Evolutionary conservation across 2,329 filamentous ascomycete genomes (phyloP), one percentile per base, ranked within the genome.

Genomic region (Ilyonectria destructans): DNA sequence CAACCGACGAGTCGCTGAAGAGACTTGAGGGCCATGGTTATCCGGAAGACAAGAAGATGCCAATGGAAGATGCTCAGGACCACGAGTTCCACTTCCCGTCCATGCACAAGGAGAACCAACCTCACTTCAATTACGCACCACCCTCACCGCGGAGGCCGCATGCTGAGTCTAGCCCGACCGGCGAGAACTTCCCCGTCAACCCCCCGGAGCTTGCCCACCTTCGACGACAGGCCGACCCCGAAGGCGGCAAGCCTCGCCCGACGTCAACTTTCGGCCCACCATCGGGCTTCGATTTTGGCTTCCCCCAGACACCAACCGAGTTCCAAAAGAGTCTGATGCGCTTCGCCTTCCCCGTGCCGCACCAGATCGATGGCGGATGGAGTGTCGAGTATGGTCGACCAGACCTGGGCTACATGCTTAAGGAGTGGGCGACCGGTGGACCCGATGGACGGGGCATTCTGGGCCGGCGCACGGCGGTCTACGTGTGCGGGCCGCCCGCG

Each of bases 321-420:
- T 94, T 97, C 81, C 94, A 97, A 78, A 96, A 95, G 85, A 94
- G 90, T 74, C 84, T 97, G 57, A 96, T 97, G 90, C 92, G 94
- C 17, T 97, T 96, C 78, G 95, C 95, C 1, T 97, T 97, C 79
- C 89, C 95, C 0, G 84, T 90, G 40, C 87, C 88, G 35, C 87
- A 90, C 75, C 87, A 90, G 81, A 91, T 90, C 67, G 89, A 91
- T 72, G 92, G 94, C 72, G 93, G 95, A 62, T 97, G 96, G 94
- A 93, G 89, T 71, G 94, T 96, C 15, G 95, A 98, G 82, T 98
- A 98, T 80, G 95, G 95, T 19, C 90, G 96, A 0, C 96, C 96
- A 0, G 92, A 97, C 74, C 88, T 98, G 40, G 92, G 93, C 1
- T 96, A 92, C 79, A 94, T 97, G 89, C 87, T 98, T 61, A 91